Base-by-base conservation (phyloP, 257 asterid species). In the Primulina huaijiensis region DNA sequence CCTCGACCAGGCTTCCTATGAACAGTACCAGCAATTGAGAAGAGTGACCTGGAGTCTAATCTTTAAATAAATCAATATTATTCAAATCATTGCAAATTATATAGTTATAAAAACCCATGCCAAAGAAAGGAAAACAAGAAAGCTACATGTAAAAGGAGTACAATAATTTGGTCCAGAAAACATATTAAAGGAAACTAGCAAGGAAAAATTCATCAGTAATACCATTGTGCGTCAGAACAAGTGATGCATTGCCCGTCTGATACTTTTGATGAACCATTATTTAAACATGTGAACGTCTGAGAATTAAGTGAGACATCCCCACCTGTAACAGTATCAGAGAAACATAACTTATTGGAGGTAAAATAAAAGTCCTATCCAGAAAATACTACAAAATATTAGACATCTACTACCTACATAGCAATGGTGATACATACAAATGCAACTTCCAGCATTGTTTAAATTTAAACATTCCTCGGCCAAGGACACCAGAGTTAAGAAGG, bases 1-100 rank as follows among this genome's bases (percentile, higher is more conserved):
- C 99, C 99, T 75, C 96, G 94, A 12, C 99, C 99, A 60, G 99
- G 99, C 80, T 89, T 93, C 87, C 96, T 85, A 72, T 82, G 88
- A 78, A 89, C 96, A 30, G 91, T 84, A 67, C 99, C 87, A 60
- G 74, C 69, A 56, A 65, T 80, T 71, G 73, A 75, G 80, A 60
- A 76, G 63, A 64, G 71, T 63, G 76, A 53, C 71, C 89, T 72
- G 76, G 59, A 75, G 55, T 67, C 61, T 71, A 65, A 63, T 7
- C 3, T 11, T 50, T 50, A 23, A 31, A 33, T 20, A 72, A 12
- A 62, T 19, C 64, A 40, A 3, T 34, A 58, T 30, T n/a, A 38
- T 67, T 69, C 60, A 59, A 75, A n/a, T 63, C 71, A 75, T 19
- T 43, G 46, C 34, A 40, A 68, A 35, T 3, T 14, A 64, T 60